Conservation (phyloP, 2,329 filamentous ascomycete species). For the Catunica adiposa region DNA sequence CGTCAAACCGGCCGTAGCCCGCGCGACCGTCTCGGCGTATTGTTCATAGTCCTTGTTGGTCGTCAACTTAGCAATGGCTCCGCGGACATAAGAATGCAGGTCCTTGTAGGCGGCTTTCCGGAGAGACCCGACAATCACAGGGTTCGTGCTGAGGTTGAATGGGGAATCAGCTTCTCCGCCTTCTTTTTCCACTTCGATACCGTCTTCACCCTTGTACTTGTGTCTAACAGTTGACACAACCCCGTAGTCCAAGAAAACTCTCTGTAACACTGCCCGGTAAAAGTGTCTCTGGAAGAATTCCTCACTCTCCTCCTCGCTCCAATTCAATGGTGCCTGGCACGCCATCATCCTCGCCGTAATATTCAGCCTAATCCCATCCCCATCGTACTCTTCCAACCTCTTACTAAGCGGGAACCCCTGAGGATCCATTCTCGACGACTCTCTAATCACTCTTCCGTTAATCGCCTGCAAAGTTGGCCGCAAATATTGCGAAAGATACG, state of each 20-base stretch:
- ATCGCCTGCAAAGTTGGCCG: conserved; percentile 51
- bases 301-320: conserved; percentile 66
- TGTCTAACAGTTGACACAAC: conserved; percentile 49
- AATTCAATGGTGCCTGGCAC: conserved; percentile 86
- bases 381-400: conserved; percentile 41
- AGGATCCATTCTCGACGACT: conserved; percentile 60
- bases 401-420: conserved; percentile 90
- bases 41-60: conserved; percentile 39
- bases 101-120: conserved; percentile 63
- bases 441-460: conserved; percentile 50
- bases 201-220: conserved; percentile 8
- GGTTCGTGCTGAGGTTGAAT: conserved; percentile 47
- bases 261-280: conserved; percentile 77
- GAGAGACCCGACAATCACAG: conserved; percentile 74
- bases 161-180: conserved; percentile 23
- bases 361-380: conserved; percentile 62
- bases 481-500: conserved; percentile 66
- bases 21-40: conserved; percentile 42
- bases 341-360: conserved; percentile 98
- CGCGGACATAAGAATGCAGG: conserved; percentile 62
- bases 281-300: conserved; percentile 86
- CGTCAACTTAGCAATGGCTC: conserved; percentile 60
- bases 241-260: conserved; percentile 74
- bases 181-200: conserved; percentile 16
- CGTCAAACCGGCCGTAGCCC: conserved; percentile 50